Evolutionary conservation across 371 early-diverging fungal species (phyloP).

Genomic region (Mortierella sp.): DNA sequence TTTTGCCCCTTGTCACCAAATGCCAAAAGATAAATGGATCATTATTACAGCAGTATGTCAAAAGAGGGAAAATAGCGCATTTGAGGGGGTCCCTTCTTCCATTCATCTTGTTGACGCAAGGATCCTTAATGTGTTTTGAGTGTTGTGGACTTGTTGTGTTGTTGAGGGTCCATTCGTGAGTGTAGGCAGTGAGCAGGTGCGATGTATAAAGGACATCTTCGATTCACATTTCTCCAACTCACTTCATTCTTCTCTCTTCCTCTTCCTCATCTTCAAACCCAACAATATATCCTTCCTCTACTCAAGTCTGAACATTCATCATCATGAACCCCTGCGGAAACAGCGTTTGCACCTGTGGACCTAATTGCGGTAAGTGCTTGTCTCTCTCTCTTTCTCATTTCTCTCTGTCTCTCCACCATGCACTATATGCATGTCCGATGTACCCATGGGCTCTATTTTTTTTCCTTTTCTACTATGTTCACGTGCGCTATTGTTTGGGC

Average conservation of each 20-base stretch:
- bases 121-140: too few species aligned
- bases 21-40: too few species aligned
- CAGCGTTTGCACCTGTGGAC: conserved; percentile 41
- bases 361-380: conserved; percentile 32
- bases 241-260: background rate
- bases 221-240: background rate
- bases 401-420: too few species aligned
- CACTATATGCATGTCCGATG: too few species aligned
- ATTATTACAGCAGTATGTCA: background rate
- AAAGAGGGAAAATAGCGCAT: background rate
- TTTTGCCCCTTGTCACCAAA: too few species aligned
- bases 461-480: background rate
- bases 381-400: background rate
- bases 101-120: background rate
- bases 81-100: too few species aligned
- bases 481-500: background rate
- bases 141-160: too few species aligned
- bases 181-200: too few species aligned
- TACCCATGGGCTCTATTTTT: background rate
- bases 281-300: background rate
- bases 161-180: too few species aligned
- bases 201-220: too few species aligned
- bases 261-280: background rate
- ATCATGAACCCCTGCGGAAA: conserved; percentile 56
- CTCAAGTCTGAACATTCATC: background rate